Percentiles rank a stretch among this genome's conserved stretches.
phyloP scores from a whole-genome alignment of 1,284 basidiomycete species.

The Termitomyces sp. region DNA sequence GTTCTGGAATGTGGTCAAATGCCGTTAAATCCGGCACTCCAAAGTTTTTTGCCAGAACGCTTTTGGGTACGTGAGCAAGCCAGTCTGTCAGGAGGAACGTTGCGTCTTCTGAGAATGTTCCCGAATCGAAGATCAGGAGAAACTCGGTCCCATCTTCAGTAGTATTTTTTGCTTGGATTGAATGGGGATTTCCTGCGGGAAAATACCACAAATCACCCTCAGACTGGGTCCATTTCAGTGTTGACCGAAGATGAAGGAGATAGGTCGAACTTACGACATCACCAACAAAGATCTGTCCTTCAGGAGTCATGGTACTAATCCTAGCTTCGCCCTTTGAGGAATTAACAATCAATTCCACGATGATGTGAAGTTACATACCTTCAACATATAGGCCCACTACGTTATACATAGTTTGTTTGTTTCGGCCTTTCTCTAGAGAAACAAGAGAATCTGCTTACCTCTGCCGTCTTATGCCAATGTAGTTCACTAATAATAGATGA shows the following conservation, averaged over 20 bases:
- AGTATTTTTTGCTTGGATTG: constrained; percentile 48
- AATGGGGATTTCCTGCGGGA: constrained; percentile 48
- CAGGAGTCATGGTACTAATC: constrained; percentile 44
- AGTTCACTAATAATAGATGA: constrained; percentile 38
- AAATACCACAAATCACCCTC: constrained; percentile 57
- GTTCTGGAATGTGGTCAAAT: constrained; percentile 45
- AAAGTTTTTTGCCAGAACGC: constrained; percentile 28
- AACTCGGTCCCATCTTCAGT: constrained; percentile 51
- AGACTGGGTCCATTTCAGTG: constrained; percentile 18
- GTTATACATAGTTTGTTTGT: neutral
- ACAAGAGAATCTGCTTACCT: constrained; percentile 26
- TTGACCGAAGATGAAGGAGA: neutral
- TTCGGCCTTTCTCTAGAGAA: neutral
- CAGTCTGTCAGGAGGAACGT: constrained; percentile 53
- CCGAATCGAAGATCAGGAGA: constrained; percentile 53
- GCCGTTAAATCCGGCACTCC: constrained; percentile 30
- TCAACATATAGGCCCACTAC: constrained; percentile 47
- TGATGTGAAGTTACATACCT: constrained; percentile 21
- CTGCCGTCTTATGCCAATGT: constrained; percentile 55
- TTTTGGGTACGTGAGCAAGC: constrained; percentile 39
- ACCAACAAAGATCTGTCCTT: constrained; percentile 44
- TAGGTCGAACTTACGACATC: constrained; percentile 36
- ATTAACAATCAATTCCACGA: neutral
- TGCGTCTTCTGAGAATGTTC: constrained; percentile 51
- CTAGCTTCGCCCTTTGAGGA: constrained; percentile 35